These are phyloP conservation scores for Diplodia corticola DNA, from an alignment of 2,329 filamentous ascomycete genomes.

Conservation along the genomic window DNA sequence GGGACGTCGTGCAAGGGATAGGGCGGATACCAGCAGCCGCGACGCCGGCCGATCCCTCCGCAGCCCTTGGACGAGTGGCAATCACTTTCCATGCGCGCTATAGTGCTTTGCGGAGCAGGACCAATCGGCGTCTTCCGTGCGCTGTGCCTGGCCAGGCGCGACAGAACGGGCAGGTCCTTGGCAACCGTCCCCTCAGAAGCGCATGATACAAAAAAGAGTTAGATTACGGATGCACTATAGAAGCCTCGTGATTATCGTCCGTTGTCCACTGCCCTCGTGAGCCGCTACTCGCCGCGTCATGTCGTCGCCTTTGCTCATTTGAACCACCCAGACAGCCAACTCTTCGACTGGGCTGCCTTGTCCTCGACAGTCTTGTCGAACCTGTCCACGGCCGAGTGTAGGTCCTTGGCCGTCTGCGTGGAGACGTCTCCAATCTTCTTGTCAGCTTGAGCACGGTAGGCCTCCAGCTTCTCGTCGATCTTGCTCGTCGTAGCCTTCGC, in stretches of 20 bases:
- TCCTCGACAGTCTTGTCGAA: constrained; percentile 81
- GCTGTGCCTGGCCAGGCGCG: neutral
- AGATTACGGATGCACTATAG: constrained; percentile 1
- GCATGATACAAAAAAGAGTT: constrained; percentile 1
- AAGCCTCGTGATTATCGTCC: neutral
- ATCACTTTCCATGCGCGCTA: constrained; percentile 3
- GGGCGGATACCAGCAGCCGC: neutral
- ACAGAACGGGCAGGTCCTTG: constrained; percentile 11
- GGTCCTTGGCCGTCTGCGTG: constrained; percentile 60
- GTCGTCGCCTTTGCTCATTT: constrained; percentile 21
- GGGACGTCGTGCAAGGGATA: constrained; percentile 17
- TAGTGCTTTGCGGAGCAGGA: neutral
- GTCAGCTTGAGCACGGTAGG: constrained; percentile 57
- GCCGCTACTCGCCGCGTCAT: neutral
- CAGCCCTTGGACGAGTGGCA: neutral
- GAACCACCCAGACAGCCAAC: constrained; percentile 82
- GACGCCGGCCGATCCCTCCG: constrained; percentile 9
- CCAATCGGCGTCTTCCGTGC: constrained; percentile 9
- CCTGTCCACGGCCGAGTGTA: constrained; percentile 65
- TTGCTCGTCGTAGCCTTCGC: constrained; percentile 57
- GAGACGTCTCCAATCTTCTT: constrained; percentile 62
- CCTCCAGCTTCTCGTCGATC: constrained; percentile 61
- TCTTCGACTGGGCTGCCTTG: constrained; percentile 78
- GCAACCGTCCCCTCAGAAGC: constrained; percentile 5
- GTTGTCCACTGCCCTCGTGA: neutral